Conservation (phyloP, 2,329 filamentous ascomycete species). For the Botrytis elliptica region DNA sequence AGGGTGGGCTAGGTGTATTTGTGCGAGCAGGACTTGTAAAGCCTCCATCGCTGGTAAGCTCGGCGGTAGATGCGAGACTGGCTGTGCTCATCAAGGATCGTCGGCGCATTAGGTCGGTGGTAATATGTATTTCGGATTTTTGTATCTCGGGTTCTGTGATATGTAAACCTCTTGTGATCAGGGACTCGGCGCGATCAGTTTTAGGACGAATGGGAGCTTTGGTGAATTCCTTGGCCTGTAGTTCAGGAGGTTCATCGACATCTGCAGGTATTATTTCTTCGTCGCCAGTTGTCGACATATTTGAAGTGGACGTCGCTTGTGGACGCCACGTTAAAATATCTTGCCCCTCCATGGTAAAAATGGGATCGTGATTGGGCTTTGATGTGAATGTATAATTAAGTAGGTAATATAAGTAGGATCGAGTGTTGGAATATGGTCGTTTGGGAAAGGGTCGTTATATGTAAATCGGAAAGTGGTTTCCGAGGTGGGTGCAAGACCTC, state of each 20-base stretch:
- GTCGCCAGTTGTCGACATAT: constrained; percentile 43
- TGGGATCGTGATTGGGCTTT: constrained; percentile 26
- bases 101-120: constrained; percentile 42
- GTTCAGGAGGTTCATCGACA: constrained; percentile 84
- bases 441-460: not conserved
- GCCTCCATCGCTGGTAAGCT: constrained; percentile 92
- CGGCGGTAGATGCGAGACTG: constrained; percentile 77
- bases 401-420: constrained; percentile 16
- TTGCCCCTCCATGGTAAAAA: constrained; percentile 34
- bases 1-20: constrained; percentile 85
- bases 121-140: constrained; percentile 42
- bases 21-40: constrained; percentile 86
- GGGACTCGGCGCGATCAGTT: constrained; percentile 67
- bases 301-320: constrained; percentile 39
- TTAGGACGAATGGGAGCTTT: constrained; percentile 46
- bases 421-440: constrained; percentile 3
- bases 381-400: constrained; percentile 23
- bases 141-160: constrained; percentile 57
- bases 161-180: constrained; percentile 82
- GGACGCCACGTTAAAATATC: constrained; percentile 47
- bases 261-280: constrained; percentile 68
- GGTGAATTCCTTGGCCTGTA: constrained; percentile 32
- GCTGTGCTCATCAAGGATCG: constrained; percentile 71
- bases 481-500: not conserved
- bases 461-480: not conserved